Percentiles rank a stretch among this genome's conserved stretches.
Evolutionary conservation across 257 asterid species (phyloP).

Genomic region (Capsicum baccatum): DNA sequence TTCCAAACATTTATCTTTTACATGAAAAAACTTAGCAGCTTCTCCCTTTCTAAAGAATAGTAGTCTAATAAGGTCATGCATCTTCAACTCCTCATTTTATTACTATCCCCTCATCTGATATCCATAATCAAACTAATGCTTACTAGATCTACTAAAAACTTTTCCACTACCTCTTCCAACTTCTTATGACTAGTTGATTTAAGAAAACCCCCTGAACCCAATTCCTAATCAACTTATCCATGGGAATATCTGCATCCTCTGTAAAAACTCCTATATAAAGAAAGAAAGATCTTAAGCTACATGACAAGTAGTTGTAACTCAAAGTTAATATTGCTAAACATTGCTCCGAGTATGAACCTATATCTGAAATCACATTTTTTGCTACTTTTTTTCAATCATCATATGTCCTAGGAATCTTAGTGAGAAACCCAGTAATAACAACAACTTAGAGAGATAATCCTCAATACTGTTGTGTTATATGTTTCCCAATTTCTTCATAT

Average conservation of each 20-base stretch:
- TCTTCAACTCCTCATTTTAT: slow-evolving; percentile 12
- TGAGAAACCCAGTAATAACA: slow-evolving; percentile 32
- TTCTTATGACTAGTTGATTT: background rate
- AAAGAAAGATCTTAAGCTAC: slow-evolving; percentile 35
- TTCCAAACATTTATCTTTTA: background rate
- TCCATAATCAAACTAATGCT: slow-evolving; percentile 14
- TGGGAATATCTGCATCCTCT: slow-evolving; percentile 5
- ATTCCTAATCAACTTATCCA: slow-evolving; percentile 3
- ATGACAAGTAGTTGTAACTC: slow-evolving; percentile 27
- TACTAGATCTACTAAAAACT: slow-evolving; percentile 29
- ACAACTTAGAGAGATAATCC: background rate
- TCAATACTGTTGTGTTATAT: slow-evolving; percentile 27
- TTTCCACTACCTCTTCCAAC: slow-evolving; percentile 34
- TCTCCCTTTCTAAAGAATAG: background rate
- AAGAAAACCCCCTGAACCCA: slow-evolving; percentile 37
- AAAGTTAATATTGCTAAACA: background rate
- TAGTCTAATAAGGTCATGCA: slow-evolving; percentile 24
- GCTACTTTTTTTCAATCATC: slow-evolving; percentile 20
- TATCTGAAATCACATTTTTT: background rate
- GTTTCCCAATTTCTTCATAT: background rate
- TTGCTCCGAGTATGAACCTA: background rate
- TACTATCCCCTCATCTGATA: background rate
- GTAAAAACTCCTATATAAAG: slow-evolving; percentile 33
- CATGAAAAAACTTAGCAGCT: background rate
- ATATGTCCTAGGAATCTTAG: background rate